A percentile compares a stretch with the other conserved stretches of the same genome.
Evolutionary conservation across 148 eudicot genomes (phyloP).

Genomic region (Camellia granthamiana): DNA sequence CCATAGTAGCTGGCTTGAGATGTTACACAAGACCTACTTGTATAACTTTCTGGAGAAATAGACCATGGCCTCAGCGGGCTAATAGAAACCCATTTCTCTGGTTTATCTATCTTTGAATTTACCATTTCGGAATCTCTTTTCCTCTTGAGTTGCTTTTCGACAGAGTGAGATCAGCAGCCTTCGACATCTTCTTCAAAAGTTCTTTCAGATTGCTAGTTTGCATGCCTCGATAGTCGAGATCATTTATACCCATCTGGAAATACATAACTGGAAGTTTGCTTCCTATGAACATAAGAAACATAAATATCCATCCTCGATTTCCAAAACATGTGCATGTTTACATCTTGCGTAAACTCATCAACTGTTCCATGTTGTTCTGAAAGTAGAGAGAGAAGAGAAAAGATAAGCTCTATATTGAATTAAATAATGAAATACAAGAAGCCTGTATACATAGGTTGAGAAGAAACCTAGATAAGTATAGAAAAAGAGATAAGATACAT

Average conservation of each 20-base stretch:
- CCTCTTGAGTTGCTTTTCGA: conserved; percentile 48
- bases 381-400: no score
- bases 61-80: conserved; percentile 51
- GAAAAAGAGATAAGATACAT: no score
- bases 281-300: conserved; percentile 43
- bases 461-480: no score
- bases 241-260: conserved; percentile 41
- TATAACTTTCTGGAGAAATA: conserved; percentile 44
- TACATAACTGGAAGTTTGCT: conserved; percentile 44
- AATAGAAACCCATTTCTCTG: conserved; percentile 47
- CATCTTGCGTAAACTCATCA: conserved; percentile 43
- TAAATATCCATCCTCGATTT: conserved; percentile 49
- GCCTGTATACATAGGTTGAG: no score
- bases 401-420: no score
- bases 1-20: conserved; percentile 26
- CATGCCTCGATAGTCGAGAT: conserved; percentile 33
- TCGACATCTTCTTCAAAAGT: conserved; percentile 35
- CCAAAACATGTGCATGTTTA: conserved; percentile 41
- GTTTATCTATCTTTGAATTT: conserved; percentile 29
- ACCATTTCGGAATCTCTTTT: conserved; percentile 38
- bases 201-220: conserved; percentile 36
- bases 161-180: conserved; percentile 29
- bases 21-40: conserved; percentile 25
- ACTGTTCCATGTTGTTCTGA: conserved; percentile 45
- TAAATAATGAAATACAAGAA: no score